A percentile compares a stretch with the other conserved stretches of the same genome.
These are phyloP conservation scores for Ophiostoma fasciatum DNA, from an alignment of 2,329 filamentous ascomycete genomes.

Conservation along the genomic window DNA sequence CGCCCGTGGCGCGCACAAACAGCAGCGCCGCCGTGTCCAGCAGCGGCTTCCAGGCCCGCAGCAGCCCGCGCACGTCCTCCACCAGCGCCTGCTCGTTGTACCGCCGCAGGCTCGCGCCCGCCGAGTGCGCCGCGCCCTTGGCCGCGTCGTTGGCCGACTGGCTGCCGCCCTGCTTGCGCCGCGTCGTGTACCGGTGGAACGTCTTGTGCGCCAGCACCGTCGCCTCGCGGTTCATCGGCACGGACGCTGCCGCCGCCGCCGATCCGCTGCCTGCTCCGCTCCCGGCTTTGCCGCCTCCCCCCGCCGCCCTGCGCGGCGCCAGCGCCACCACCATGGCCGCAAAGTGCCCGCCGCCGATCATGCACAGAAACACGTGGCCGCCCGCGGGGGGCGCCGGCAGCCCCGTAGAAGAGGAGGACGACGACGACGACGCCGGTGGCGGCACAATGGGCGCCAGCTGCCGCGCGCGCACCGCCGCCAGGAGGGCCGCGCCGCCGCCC, in stretches of 20 bases:
- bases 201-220: conserved; percentile 91
- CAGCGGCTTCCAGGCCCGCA: conserved; percentile 72
- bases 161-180: conserved; percentile 88
- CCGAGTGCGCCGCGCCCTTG: conserved; percentile 47
- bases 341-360: conserved; percentile 97
- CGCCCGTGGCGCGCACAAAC: conserved; percentile 81
- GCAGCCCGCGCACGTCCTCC: conserved; percentile 70
- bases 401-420: no score
- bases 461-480: conserved; percentile 58
- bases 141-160: conserved; percentile 56
- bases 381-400: conserved; percentile 46
- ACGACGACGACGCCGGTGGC: conserved; percentile 40
- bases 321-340: conserved; percentile 91
- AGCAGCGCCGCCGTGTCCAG: conserved; percentile 74
- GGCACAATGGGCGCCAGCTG: conserved; percentile 53
- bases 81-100: conserved; percentile 88
- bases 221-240: conserved; percentile 68
- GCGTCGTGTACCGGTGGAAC: conserved; percentile 92
- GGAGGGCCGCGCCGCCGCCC: conserved; percentile 22
- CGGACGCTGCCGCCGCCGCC: conserved; percentile 52
- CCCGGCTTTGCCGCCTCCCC: conserved; percentile 56
- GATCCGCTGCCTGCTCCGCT: no score
- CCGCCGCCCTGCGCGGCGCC: conserved; percentile 66
- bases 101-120: conserved; percentile 73
- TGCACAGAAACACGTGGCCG: conserved; percentile 88